Conservation (phyloP, 768 basidiomycete species). For the Lactifluus hygrophoroides region DNA sequence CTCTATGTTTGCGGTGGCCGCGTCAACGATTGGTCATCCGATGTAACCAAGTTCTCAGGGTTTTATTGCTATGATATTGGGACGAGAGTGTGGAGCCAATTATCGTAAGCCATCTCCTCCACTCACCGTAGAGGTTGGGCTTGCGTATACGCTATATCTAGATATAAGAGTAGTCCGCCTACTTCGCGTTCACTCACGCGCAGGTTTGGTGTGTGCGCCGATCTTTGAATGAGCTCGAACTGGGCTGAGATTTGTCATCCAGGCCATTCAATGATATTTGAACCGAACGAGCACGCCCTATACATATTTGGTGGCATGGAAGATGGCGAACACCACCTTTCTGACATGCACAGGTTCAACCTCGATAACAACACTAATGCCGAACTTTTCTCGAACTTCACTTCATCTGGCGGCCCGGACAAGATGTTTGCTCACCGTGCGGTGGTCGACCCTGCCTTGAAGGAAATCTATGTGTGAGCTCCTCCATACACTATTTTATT, state of each 20-base stretch:
- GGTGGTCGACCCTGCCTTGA: constrained; percentile 50
- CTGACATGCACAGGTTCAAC: constrained; percentile 73
- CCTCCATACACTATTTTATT: background rate
- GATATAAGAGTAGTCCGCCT: constrained; percentile 22
- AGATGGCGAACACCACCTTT: constrained; percentile 49
- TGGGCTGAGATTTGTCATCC: background rate
- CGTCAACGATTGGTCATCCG: constrained; percentile 57
- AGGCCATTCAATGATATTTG: constrained; percentile 82
- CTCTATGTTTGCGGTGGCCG: constrained; percentile 74
- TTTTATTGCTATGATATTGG: constrained; percentile 65
- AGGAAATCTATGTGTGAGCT: constrained; percentile 68
- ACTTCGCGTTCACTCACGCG: constrained; percentile 41
- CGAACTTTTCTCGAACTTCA: constrained; percentile 58
- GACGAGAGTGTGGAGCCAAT: constrained; percentile 54
- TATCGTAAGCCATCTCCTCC: constrained; percentile 45
- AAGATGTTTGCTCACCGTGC: constrained; percentile 70
- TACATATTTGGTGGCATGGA: constrained; percentile 72
- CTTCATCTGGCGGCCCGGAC: constrained; percentile 53
- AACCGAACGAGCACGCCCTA: constrained; percentile 45
- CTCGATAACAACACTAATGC: constrained; percentile 47
- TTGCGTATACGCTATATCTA: too few species aligned
- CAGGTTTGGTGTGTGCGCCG: constrained; percentile 44
- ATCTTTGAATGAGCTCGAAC: background rate
- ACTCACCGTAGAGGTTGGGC: too few species aligned
- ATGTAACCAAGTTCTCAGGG: constrained; percentile 54